Conservation (phyloP, 164 flowering plant genomes). For the Saururus chinensis region DNA sequence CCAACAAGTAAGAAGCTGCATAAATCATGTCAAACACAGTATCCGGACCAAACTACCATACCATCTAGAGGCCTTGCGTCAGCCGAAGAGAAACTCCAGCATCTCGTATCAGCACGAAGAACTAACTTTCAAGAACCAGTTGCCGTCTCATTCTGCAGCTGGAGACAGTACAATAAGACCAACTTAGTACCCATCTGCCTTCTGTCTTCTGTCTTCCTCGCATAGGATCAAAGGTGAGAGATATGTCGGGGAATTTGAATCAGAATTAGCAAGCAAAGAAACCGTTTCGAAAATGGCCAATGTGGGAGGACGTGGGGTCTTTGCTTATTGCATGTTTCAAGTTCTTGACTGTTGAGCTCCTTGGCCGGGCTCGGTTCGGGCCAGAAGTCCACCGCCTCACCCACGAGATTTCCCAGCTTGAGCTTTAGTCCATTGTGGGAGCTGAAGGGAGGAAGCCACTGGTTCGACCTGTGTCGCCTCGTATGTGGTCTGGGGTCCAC, state of each 20-base stretch:
- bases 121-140: background rate
- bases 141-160: background rate
- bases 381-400: no score
- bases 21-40: background rate
- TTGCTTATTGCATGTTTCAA: background rate
- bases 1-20: background rate
- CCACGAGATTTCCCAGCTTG: no score
- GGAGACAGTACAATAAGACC: background rate
- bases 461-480: no score
- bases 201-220: background rate
- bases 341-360: no score
- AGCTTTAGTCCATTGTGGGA: no score
- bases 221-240: background rate
- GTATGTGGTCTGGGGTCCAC: no score
- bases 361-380: no score
- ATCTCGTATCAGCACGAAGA: background rate
- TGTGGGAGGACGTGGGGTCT: background rate
- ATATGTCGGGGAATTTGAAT: conserved; percentile 1
- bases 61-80: conserved; percentile 11
- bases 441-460: no score
- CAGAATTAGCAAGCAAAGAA: background rate
- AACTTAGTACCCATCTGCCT: background rate
- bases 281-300: background rate
- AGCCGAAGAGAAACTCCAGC: conserved; percentile 8
- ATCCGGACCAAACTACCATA: background rate